Base-by-base conservation (phyloP, 2,329 filamentous ascomycete species). In the Metarhizium rileyi region DNA sequence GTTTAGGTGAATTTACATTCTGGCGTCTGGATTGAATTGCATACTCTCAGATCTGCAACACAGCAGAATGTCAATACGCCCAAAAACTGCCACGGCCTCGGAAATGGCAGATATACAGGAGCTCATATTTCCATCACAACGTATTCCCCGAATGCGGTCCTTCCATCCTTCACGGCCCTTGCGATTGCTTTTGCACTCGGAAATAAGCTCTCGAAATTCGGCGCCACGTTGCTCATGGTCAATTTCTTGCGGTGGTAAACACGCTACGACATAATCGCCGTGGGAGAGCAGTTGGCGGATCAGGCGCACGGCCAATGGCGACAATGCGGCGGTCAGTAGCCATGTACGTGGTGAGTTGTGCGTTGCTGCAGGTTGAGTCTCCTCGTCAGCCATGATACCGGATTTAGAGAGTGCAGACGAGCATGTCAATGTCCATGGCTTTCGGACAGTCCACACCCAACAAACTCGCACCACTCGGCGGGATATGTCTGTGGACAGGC, bases 251-350 rank as follows among this genome's bases (percentile, higher is more conserved):
- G 88, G 85, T 44, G 87, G 81, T 30, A 96, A 76, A 48, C 90
- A 93, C 5, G 89, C 86, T 44, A 91, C 85, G 44, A 95, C 86
- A 64, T 86, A 90, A 67, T 97, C 93, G 45, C 93, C 91, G 67
- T 96, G 90, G n/a, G 81, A 81, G 44, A 97, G 83, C 41, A 95
- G 76, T 59, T 88, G 80, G 49, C 86, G 82, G 48, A 89, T 86
- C 51, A 96, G 77, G 43, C 87, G 85, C 52, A 95, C 86, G 48
- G 85, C 85, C 55, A 96, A 78, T 12, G 91, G 89, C 33, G 89
- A 91, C 52, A 91, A 80, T 30, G 88, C 87, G 52, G 87, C 85
- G 10, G 90, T 95, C 56, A 98, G 73, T 63, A 98, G 83, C 93
- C 93, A 97, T 61, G 91, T 88, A 61, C 91, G 84, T 46, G 90